These are phyloP conservation scores for Tilletiaria anomala DNA, from an alignment of 1,284 basidiomycete species.

Conservation along the genomic window DNA sequence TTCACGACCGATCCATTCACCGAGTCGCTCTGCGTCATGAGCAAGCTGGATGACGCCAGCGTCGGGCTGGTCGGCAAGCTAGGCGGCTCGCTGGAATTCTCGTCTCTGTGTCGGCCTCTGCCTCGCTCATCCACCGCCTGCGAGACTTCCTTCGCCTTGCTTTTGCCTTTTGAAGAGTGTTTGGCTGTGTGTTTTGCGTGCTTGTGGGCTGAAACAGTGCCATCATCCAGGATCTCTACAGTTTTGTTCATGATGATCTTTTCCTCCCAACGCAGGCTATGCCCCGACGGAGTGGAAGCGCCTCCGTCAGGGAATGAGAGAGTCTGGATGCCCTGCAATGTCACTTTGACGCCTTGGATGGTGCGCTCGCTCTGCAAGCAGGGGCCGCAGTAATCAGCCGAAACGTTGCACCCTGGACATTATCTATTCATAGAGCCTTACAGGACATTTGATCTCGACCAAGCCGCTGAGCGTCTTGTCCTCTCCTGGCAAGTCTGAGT, in stretches of 20 bases:
- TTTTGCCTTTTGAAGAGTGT: constrained; percentile 10
- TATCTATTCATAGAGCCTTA: no score
- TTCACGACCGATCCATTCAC: no score
- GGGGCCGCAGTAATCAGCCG: background rate
- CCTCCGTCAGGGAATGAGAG: constrained; percentile 25
- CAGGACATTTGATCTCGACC: constrained; percentile 32
- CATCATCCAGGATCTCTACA: constrained; percentile 23
- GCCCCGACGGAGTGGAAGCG: background rate
- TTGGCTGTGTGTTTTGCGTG: background rate
- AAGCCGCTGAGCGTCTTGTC: constrained; percentile 36
- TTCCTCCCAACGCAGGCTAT: constrained; percentile 27
- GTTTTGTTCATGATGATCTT: constrained; percentile 30
- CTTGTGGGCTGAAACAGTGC: background rate
- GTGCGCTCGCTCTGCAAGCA: constrained; percentile 17
- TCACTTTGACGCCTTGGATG: constrained; percentile 24
- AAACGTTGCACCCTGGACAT: background rate
- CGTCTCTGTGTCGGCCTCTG: no score
- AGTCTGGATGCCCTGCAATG: constrained; percentile 25
- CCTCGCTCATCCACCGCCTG: no score
- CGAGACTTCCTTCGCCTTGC: constrained; percentile 12
- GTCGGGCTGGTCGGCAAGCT: no score
- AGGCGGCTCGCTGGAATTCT: no score
- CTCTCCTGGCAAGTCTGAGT: constrained; percentile 15
- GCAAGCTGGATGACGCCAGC: no score
- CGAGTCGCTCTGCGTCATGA: no score